phyloP scores from a whole-genome alignment of 139 green algal genomes.

The Volvox reticuliferus region DNA sequence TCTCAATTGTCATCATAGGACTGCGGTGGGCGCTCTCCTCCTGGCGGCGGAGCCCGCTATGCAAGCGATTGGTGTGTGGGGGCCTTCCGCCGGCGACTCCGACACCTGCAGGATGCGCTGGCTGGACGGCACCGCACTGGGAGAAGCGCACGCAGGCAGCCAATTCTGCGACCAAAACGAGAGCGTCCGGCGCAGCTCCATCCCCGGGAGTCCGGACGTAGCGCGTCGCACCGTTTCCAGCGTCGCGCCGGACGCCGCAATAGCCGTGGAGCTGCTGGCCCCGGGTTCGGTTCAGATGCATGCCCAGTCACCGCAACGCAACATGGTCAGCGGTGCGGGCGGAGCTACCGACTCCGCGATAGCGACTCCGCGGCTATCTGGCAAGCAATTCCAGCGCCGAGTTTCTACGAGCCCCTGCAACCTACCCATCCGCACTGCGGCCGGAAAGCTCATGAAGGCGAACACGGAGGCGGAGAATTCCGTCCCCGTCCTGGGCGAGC shows the following conservation, averaged over 20 bases:
- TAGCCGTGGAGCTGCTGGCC: neutral
- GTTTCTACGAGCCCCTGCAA: neutral
- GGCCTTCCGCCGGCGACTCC: neutral
- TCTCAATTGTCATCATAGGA: neutral
- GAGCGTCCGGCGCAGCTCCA: neutral
- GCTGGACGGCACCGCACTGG: slow-evolving; percentile 2
- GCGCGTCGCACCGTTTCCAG: neutral
- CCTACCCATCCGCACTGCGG: neutral
- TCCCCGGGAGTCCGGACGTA: neutral
- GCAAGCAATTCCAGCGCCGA: neutral
- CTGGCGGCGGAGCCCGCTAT: slow-evolving; percentile 24
- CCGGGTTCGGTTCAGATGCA: neutral
- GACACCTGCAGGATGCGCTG: slow-evolving; percentile 28
- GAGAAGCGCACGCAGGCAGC: no score
- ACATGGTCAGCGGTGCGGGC: neutral
- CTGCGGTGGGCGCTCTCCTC: neutral
- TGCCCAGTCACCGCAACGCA: neutral
- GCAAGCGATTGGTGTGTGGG: slow-evolving; percentile 17
- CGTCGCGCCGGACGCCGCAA: neutral
- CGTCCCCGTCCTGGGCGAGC: neutral
- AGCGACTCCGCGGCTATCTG: neutral
- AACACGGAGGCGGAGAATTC: neutral
- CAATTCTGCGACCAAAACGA: neutral
- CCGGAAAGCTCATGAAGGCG: neutral
- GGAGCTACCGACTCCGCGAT: neutral